Conservation (phyloP, 495 filamentous ascomycete genomes). For the Penicillium robsamsonii region DNA sequence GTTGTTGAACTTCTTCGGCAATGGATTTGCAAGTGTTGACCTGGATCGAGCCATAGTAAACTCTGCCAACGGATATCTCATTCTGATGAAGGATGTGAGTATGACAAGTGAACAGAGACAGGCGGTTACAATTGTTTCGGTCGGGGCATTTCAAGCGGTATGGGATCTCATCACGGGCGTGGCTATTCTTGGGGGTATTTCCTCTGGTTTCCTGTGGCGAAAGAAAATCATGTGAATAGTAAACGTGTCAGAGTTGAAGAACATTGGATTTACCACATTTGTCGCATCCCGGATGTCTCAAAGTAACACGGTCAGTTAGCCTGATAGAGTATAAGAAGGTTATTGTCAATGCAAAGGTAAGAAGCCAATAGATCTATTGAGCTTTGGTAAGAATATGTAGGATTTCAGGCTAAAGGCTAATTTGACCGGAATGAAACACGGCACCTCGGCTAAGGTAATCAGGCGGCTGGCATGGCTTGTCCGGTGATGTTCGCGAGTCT, state of each 20-base stretch:
- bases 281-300: neutral
- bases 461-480: neutral
- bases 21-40: slow-evolving; percentile 17
- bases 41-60: slow-evolving; percentile 18
- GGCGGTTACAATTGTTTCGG: slow-evolving; percentile 19
- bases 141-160: slow-evolving; percentile 20
- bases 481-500: slow-evolving; percentile 8
- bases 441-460: neutral
- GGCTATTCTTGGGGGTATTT: slow-evolving; percentile 24
- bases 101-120: slow-evolving; percentile 20
- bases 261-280: neutral
- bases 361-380: neutral
- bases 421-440: neutral
- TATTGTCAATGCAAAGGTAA: neutral
- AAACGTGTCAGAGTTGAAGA: neutral
- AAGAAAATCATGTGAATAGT: neutral
- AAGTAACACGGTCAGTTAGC: neutral
- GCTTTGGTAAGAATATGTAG: neutral
- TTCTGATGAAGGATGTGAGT: slow-evolving; percentile 23
- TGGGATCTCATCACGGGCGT: slow-evolving; percentile 28
- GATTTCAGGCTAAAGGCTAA: slow-evolving; percentile 7
- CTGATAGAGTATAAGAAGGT: neutral
- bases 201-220: slow-evolving; percentile 27
- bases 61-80: slow-evolving; percentile 23
- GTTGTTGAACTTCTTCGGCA: slow-evolving; percentile 50